Evolutionary conservation across 2,329 filamentous ascomycete genomes (phyloP).

Genomic region (Monilinia fructicola): DNA sequence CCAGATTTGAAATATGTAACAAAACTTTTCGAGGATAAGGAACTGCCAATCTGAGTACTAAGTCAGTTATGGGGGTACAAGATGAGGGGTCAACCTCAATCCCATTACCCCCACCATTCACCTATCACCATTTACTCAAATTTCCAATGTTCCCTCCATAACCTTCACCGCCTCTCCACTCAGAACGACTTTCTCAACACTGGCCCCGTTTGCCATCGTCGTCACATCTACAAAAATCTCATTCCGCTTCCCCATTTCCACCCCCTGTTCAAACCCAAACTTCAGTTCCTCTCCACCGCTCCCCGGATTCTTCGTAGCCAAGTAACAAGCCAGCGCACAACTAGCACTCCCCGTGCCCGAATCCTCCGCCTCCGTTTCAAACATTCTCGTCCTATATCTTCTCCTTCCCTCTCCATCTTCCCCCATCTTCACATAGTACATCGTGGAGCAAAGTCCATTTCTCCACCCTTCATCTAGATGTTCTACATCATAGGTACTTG

Average conservation of each 20-base stretch:
- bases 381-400: constrained; percentile 59
- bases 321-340: constrained; percentile 54
- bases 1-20: background rate
- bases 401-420: constrained; percentile 35
- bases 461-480: constrained; percentile 36
- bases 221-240: constrained; percentile 35
- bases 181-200: constrained; percentile 30
- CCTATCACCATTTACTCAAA: background rate
- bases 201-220: constrained; percentile 18
- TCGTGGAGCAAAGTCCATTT: constrained; percentile 29
- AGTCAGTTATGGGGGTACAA: background rate
- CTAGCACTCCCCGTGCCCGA: constrained; percentile 64
- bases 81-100: background rate
- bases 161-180: constrained; percentile 32
- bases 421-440: constrained; percentile 37
- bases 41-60: background rate
- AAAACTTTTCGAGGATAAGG: background rate
- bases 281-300: constrained; percentile 44
- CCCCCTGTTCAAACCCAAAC: constrained; percentile 58
- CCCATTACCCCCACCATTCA: background rate
- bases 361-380: constrained; percentile 50
- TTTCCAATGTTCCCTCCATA: constrained; percentile 33
- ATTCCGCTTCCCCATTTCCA: constrained; percentile 58
- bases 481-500: constrained; percentile 33
- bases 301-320: constrained; percentile 48